Evolutionary conservation across 352 stramenopile genomes (phyloP).

Genomic region (Albugo laibachii): DNA sequence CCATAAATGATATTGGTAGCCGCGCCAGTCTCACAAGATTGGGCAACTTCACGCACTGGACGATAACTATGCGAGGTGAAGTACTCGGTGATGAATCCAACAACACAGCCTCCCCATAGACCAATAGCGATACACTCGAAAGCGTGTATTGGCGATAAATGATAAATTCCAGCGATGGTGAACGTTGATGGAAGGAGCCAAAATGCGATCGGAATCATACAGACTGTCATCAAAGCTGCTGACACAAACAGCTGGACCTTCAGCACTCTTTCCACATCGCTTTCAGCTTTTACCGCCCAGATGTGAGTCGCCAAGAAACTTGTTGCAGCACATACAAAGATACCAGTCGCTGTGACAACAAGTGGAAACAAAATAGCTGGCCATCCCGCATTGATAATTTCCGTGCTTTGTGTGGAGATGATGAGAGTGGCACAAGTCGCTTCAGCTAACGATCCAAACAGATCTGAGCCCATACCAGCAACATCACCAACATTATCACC

Average conservation of each 20-base stretch:
- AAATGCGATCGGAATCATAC: constrained; percentile 80
- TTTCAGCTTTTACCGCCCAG: constrained; percentile 86
- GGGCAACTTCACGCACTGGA: constrained; percentile 90
- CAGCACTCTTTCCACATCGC: constrained; percentile 91
- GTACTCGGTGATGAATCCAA: constrained; percentile 98
- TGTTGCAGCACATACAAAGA: constrained; percentile 91
- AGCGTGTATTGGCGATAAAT: constrained; percentile 68
- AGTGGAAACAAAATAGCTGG: constrained; percentile 93
- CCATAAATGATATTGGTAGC: constrained; percentile 99
- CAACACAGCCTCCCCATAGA: constrained; percentile 92
- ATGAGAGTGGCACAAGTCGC: constrained; percentile 97
- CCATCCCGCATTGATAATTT: constrained; percentile 85
- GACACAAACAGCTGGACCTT: constrained; percentile 97
- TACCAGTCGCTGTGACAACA: constrained; percentile 90
- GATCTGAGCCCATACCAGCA: constrained; percentile 98
- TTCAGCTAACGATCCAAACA: constrained; percentile 98
- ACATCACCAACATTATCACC: constrained; percentile 99
- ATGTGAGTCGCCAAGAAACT: constrained; percentile 97
- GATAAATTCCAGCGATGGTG: constrained; percentile 48
- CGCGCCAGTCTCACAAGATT: constrained; percentile 95
- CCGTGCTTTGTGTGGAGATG: constrained; percentile 84
- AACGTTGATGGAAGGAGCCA: constrained; percentile 87
- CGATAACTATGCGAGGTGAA: constrained; percentile 97
- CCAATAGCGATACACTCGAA: constrained; percentile 90
- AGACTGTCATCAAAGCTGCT: constrained; percentile 89